Base-by-base conservation (phyloP, 2,329 filamentous ascomycete genomes). In the Sarocladiaceae sp. region DNA sequence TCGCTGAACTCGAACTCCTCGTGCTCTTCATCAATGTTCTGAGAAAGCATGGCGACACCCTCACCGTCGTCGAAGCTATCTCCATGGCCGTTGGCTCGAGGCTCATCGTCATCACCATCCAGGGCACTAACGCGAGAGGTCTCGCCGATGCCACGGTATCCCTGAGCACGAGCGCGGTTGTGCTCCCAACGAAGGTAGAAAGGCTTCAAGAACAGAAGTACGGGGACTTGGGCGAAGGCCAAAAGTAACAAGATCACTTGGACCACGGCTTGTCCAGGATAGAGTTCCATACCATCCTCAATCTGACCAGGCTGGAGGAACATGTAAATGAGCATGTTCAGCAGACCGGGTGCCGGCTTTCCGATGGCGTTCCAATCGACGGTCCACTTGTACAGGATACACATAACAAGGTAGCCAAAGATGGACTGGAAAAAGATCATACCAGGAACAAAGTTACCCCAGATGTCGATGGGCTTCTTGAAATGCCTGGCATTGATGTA, bases 251-350 rank as follows among this genome's bases (percentile, higher is more conserved):
- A 75, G 51, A 88, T 67, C 12, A 90, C 74, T 69, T 99, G 94
- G 0, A 99, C 79, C 2, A 67, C 67, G 13, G 76, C 80, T 69
- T 99, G 94, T 37, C 89, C 89, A 20, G 75, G 67, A 67, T 96
- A 99, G 4, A 99, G 78, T 49, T 79, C 79, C 55, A 90, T 82
- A 47, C 88, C 86, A 12, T 50, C 33, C 11, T 53, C 29, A 10
- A 56, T 50, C 0, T 71, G 88, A 50, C 91, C 91, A 3, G 94
- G 94, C 57, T 86, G 84, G 60, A 99, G 74, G 77, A 99, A 99
- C 95, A 99, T 99, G 80, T 97, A 97, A 64, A 99, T 99, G 64
- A 99, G 78, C 93, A 97, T 97, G 80, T 99, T 99, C 56, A 99
- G 75, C 55, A 99, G 78, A 63, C 91, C 90, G 2, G 95, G 94